Conservation (phyloP, 169 alveolate species). For the Besnoitia besnoiti region DNA sequence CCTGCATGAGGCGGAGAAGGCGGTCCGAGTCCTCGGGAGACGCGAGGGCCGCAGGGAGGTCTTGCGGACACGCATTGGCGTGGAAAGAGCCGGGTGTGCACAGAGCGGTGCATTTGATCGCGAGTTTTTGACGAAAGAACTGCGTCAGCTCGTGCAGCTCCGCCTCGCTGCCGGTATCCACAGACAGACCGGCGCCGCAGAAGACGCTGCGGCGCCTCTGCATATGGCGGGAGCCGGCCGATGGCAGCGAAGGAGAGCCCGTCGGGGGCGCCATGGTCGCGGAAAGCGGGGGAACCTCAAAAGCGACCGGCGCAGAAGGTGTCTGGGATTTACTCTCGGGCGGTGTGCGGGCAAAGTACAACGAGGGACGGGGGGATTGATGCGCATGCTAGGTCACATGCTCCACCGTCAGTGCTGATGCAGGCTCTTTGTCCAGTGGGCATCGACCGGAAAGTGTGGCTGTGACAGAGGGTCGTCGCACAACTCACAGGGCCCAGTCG, state of each 20-base stretch:
- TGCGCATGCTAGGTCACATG: too few species aligned
- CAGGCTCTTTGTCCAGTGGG: too few species aligned
- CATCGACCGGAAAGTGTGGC: too few species aligned
- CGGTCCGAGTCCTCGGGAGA: background rate
- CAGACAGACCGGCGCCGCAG: background rate
- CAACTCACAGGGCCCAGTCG: too few species aligned
- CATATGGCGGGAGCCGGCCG: background rate
- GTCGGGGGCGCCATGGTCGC: background rate
- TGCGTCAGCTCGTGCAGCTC: constrained; percentile 9
- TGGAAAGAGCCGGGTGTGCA: background rate
- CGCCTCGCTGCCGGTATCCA: background rate
- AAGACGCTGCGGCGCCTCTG: constrained; percentile 35
- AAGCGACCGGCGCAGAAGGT: too few species aligned
- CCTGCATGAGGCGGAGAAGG: constrained; percentile 7
- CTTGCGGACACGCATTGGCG: background rate
- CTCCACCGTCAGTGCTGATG: too few species aligned
- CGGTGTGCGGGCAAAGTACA: too few species aligned
- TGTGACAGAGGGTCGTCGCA: too few species aligned
- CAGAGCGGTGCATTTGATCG: background rate
- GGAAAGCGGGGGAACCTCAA: too few species aligned
- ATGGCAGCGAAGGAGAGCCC: background rate
- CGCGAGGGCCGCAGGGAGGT: background rate
- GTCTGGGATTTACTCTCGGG: too few species aligned
- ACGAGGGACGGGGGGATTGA: too few species aligned
- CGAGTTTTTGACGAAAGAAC: constrained; percentile 10